phyloP scores from a whole-genome alignment of 805 yeast species.

The Blastobotrys parvus region DNA sequence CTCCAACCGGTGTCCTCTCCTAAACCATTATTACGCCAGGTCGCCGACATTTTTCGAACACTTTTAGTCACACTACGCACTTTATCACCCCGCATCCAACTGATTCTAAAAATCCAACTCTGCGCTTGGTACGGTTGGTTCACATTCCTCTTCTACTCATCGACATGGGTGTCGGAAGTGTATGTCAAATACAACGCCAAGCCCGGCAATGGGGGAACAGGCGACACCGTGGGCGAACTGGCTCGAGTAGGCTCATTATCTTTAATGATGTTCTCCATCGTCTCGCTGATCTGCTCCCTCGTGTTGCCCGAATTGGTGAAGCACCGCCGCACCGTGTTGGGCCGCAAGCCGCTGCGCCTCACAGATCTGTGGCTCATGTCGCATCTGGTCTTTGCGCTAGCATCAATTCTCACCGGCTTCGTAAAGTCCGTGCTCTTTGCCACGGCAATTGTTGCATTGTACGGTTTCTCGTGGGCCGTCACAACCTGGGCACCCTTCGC shows the following conservation, averaged over 20 bases:
- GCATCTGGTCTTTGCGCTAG: slow-evolving; percentile 44
- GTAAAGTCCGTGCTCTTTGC: slow-evolving; percentile 37
- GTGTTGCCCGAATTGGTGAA: slow-evolving; percentile 16
- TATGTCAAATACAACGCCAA: slow-evolving; percentile 32
- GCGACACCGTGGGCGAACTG: slow-evolving; percentile 27
- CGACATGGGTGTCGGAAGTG: slow-evolving; percentile 58
- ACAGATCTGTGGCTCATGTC: slow-evolving; percentile 40
- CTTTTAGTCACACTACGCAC: slow-evolving; percentile 11
- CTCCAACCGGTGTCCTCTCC: no score
- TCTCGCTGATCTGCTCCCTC: slow-evolving; percentile 33
- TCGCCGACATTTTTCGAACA: slow-evolving; percentile 7
- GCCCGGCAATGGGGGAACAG: background rate
- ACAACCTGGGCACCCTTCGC: slow-evolving; percentile 67
- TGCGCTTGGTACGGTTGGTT: slow-evolving; percentile 68
- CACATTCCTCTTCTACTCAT: slow-evolving; percentile 55
- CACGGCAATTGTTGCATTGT: slow-evolving; percentile 40
- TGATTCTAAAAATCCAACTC: slow-evolving; percentile 49
- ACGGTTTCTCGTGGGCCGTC: slow-evolving; percentile 60
- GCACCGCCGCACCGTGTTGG: background rate
- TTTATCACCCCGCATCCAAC: slow-evolving; percentile 42
- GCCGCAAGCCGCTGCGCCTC: background rate
- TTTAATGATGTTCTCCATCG: slow-evolving; percentile 36
- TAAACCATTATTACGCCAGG: background rate
- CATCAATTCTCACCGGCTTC: slow-evolving; percentile 40
- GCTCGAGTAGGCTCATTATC: slow-evolving; percentile 29